Conservation (phyloP, 768 basidiomycete species). For the Boletellus emodensis region DNA sequence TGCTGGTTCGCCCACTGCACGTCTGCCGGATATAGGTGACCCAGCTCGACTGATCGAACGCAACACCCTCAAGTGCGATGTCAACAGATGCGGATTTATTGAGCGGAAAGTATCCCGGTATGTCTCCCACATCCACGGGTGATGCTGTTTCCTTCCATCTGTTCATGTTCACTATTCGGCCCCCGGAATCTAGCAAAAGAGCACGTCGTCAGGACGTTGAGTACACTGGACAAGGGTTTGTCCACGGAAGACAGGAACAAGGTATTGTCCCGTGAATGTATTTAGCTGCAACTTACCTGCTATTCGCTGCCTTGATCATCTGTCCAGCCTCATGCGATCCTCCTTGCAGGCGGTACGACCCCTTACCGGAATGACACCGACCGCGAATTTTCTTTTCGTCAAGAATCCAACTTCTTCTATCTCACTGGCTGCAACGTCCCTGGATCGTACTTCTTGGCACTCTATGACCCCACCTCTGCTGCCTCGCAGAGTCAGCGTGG, state of each 20-base stretch:
- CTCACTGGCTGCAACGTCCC: slow-evolving; percentile 78
- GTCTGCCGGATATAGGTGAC: no score
- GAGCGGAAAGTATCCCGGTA: slow-evolving; percentile 23
- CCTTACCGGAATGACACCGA: slow-evolving; percentile 80
- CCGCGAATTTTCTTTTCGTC: slow-evolving; percentile 67
- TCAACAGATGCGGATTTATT: slow-evolving; percentile 4
- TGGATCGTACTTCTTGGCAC: slow-evolving; percentile 60
- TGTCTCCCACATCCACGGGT: neutral
- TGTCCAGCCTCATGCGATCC: slow-evolving; percentile 60
- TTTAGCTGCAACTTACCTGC: neutral
- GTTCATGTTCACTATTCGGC: neutral
- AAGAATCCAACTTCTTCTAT: slow-evolving; percentile 88
- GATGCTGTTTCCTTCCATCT: no score
- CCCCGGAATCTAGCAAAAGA: slow-evolving; percentile 37
- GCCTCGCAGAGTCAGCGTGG: slow-evolving; percentile 35
- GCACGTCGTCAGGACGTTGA: slow-evolving; percentile 53
- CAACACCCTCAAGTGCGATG: slow-evolving; percentile 2
- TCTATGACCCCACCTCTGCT: slow-evolving; percentile 41
- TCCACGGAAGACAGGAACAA: slow-evolving; percentile 48
- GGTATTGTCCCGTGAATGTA: slow-evolving; percentile 32
- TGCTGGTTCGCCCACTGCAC: neutral
- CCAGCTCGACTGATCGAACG: neutral
- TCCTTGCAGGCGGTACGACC: slow-evolving; percentile 62
- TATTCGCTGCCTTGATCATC: neutral
- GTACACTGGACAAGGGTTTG: slow-evolving; percentile 46